A percentile compares a stretch with the other conserved stretches of the same genome.
Evolutionary conservation across 371 early-diverging fungal genomes (phyloP).

Genomic region (Blyttiomyces sp.): DNA sequence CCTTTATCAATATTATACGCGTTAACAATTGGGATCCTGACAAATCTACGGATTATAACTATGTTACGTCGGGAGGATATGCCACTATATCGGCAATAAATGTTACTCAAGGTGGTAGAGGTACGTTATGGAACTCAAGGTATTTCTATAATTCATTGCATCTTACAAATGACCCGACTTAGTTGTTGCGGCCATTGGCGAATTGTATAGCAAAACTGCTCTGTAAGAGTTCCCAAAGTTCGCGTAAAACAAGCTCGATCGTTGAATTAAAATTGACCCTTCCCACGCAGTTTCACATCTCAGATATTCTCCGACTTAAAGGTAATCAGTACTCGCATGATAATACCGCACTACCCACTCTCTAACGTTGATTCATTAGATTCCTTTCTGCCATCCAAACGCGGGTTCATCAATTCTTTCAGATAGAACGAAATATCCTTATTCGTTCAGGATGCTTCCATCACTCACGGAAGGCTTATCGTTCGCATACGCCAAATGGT

Average conservation of each 20-base stretch:
- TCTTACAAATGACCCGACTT: neutral
- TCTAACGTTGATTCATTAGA: neutral
- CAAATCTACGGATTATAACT: slow-evolving; percentile 3
- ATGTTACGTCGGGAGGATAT: slow-evolving; percentile 25
- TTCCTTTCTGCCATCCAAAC: slow-evolving; percentile 23
- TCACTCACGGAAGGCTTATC: too few species aligned
- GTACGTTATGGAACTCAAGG: neutral
- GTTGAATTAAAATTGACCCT: too few species aligned
- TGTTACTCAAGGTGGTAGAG: slow-evolving; percentile 9
- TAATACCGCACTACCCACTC: neutral
- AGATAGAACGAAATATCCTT: slow-evolving; percentile 18
- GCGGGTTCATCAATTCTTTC: slow-evolving; percentile 11
- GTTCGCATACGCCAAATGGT: too few species aligned
- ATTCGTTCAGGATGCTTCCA: too few species aligned
- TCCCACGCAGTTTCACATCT: slow-evolving; percentile 6
- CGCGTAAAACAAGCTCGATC: neutral
- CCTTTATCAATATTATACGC: slow-evolving; percentile 14
- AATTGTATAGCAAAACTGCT: slow-evolving; percentile 13
- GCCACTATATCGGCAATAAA: slow-evolving; percentile 14
- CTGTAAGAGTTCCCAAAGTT: slow-evolving; percentile 4
- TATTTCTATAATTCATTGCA: neutral
- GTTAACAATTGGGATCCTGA: slow-evolving; percentile 26
- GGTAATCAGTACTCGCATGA: too few species aligned
- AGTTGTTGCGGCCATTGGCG: slow-evolving; percentile 20
- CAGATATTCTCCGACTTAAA: slow-evolving; percentile 23